Evolutionary conservation across 805 yeast species (phyloP), one percentile per base, ranked within the genome.

Genomic region (Candida railenensis): DNA sequence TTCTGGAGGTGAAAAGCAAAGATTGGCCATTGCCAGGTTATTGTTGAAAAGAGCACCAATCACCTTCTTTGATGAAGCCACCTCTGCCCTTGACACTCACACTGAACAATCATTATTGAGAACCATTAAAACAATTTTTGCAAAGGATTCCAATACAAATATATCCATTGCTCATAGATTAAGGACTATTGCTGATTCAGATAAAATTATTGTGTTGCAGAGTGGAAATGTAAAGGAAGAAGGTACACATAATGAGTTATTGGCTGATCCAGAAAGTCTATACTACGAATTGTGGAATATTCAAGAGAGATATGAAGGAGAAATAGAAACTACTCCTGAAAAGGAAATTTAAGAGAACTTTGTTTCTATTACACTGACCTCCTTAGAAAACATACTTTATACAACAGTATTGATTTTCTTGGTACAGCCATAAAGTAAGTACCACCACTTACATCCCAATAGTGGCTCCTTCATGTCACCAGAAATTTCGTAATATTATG

Each of bases 1-100:
- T 40, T 89, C 97, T 21, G 99, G 99, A n/a, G 99, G 99, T 50
- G 99, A 94, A 63, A 91, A 94, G 63, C 99, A 94, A 67, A 73
- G 99, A 51, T 73, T 94, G 37, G 98, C 99, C 0, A 89, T 94
- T 53, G 94, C 97, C 0, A 77, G 99, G 52, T 80, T 94, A n/a
- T 65, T 94, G 38, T 68, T 94, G 54, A 94, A 94, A 65, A 76
- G 81, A 52, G 82, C 97, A 0, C 92, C 94, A 22, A 89, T 94
- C 42, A 87, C 95, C 46, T 92, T 94, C 64, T 91, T 94, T 55
- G 99, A 94, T 61, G 99, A 94, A 61, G 98, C 99, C 2, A 89
- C 99, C 0, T 85, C 96, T 41, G 98, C 99, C 0, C 74, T 94
- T 40, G 99, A 94, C 63, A 94, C 99, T 9, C 96, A 91, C 57